Percentiles rank a stretch among this genome's conserved stretches.
Evolutionary conservation across 352 stramenopile species (phyloP).

Genomic region (Phytophthora pinifolia): DNA sequence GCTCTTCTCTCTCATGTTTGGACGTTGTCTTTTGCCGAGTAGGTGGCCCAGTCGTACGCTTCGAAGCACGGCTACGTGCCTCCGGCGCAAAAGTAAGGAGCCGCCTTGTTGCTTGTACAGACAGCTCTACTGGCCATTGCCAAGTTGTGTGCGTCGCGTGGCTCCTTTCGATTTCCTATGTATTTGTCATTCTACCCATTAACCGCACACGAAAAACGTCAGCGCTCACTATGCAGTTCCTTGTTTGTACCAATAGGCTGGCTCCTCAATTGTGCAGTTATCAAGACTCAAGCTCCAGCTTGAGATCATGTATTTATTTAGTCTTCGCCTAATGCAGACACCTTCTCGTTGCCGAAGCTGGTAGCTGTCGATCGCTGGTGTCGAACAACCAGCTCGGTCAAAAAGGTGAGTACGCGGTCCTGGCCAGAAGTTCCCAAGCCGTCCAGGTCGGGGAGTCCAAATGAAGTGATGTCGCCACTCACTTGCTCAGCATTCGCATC

Average conservation of each 20-base stretch:
- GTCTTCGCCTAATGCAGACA: constrained; percentile 4
- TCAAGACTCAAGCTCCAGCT: constrained; percentile 1
- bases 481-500: constrained; percentile 15
- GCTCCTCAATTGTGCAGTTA: not conserved
- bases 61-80: constrained; percentile 50
- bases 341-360: constrained; percentile 21
- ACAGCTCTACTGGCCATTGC: not conserved
- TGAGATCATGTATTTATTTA: constrained; percentile 18
- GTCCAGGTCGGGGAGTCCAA: constrained; percentile 25
- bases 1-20: not conserved
- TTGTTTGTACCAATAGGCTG: not conserved
- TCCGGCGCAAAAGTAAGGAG: constrained; percentile 33
- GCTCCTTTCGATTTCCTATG: constrained; percentile 22
- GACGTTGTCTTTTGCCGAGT: constrained; percentile 10
- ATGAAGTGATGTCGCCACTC: constrained; percentile 22
- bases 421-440: constrained; percentile 20
- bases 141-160: constrained; percentile 17
- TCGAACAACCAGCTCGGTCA: constrained; percentile 27
- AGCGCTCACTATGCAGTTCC: constrained; percentile 6
- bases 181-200: constrained; percentile 30
- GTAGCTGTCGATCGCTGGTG: constrained; percentile 31
- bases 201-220: constrained; percentile 14
- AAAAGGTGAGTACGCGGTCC: constrained; percentile 26
- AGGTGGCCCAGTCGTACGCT: constrained; percentile 51
- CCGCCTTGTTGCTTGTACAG: not conserved